Base-by-base conservation (phyloP, 164 flowering plant genomes). In the Hamamelis virginiana region DNA sequence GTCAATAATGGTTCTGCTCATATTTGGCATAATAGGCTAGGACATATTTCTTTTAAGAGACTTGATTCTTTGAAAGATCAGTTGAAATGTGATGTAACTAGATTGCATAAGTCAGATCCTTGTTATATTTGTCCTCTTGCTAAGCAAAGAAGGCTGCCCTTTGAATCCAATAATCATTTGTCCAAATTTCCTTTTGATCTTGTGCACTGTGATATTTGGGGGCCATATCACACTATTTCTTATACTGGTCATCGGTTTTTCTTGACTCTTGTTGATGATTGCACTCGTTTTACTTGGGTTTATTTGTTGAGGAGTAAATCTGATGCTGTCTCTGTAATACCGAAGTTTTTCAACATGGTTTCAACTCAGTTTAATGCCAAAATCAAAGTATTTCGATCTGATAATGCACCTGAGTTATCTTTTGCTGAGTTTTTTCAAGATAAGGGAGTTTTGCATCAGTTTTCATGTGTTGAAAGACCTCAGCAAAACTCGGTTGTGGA, bases 131-230 rank as follows among this genome's bases (percentile, higher is more conserved):
- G 62, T 59, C 62, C 44, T 13, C 22, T 33, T 5, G n/a, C 44
- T 26, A 59, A 59, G 44, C 44, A 59, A 59, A 59, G 44, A 28
- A 27, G 44, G n/a, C 43, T 59, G 11, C 43, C 62, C n/a, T 59
- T 59, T 27, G 44, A 28, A 27, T 59, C 62, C 8, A 26, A 59
- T 59, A 59, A 59, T 28, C 62, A 59, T 25, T 26, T 59, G 44
- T 28, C 62, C 18, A 27, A 59, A 0, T 59, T 28, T 28, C 44
- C 62, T 25, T 59, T 59, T 59, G 62, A 59, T 59, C 8, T 59
- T 26, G 45, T 33, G 44, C 62, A 59, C 21, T 59, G 15, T 59
- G n/a, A n/a, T n/a, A n/a, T n/a, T n/a, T n/a, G n/a, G n/a, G n/a
- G n/a, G n/a, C n/a, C n/a, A n/a, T n/a, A 57, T 25, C 6, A 21